phyloP scores from a whole-genome alignment of 192 early-diverging fungal genomes.

The Mycoemilia scoparia region DNA sequence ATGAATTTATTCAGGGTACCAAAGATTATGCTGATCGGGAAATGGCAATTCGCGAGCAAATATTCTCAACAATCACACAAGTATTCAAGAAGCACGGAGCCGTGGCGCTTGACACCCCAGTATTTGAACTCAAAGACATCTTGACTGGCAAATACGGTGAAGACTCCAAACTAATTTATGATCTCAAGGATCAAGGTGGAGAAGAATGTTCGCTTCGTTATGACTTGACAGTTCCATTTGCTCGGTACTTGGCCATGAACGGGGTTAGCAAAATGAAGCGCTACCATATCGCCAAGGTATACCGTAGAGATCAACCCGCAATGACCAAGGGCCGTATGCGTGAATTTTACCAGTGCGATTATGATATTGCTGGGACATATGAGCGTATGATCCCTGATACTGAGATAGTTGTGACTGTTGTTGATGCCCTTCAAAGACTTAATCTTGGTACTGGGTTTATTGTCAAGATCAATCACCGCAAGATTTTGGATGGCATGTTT shows the following conservation, averaged over 20 bases:
- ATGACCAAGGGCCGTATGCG: slow-evolving; percentile 98
- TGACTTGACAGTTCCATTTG: slow-evolving; percentile 96
- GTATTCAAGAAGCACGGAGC: slow-evolving; percentile 96
- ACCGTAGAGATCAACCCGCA: slow-evolving; percentile 92
- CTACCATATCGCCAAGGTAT: slow-evolving; percentile 97
- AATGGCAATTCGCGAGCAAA: slow-evolving; percentile 89
- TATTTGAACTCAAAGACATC: slow-evolving; percentile 96
- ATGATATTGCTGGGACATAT: slow-evolving; percentile 88
- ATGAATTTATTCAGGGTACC: slow-evolving; percentile 47
- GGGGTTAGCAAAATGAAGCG: slow-evolving; percentile 74
- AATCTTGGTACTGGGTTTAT: slow-evolving; percentile 79
- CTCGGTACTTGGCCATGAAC: slow-evolving; percentile 89
- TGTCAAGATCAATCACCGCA: slow-evolving; percentile 93
- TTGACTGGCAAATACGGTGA: slow-evolving; percentile 95
- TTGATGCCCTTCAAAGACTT: slow-evolving; percentile 61
- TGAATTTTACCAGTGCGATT: slow-evolving; percentile 98
- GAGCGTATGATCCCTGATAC: slow-evolving; percentile 96
- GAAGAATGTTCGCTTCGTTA: slow-evolving; percentile 90
- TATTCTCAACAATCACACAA: slow-evolving; percentile 67
- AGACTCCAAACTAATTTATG: slow-evolving; percentile 97
- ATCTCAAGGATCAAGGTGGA: slow-evolving; percentile 92
- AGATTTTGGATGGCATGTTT: slow-evolving; percentile 95
- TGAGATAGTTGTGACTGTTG: slow-evolving; percentile 63
- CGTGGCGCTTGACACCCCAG: slow-evolving; percentile 96
- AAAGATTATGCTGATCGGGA: slow-evolving; percentile 89